phyloP scores from a whole-genome alignment of 2,329 filamentous ascomycete species.

The Colletotrichum aenigma region DNA sequence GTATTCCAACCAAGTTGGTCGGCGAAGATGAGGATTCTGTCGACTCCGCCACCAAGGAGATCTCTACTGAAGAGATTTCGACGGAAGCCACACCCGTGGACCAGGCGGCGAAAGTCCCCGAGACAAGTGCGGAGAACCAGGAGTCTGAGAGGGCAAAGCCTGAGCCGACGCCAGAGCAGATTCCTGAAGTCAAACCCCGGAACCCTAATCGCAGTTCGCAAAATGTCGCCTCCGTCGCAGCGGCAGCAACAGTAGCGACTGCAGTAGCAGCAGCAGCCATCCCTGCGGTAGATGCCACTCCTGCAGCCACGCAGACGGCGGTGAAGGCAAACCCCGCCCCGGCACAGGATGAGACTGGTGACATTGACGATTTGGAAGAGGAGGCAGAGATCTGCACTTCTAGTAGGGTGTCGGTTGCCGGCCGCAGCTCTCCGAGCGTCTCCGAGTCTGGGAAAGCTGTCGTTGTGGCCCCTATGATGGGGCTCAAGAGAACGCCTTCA shows the following conservation, averaged over 20 bases:
- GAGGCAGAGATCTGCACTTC: slow-evolving; percentile 63
- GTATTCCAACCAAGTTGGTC: neutral
- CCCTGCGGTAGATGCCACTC: neutral
- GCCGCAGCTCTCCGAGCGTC: slow-evolving; percentile 52
- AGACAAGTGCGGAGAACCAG: neutral
- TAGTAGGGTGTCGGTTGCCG: slow-evolving; percentile 58
- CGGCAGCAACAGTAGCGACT: neutral
- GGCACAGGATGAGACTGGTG: slow-evolving; percentile 47
- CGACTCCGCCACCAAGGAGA: slow-evolving; percentile 5
- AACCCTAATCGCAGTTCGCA: slow-evolving; percentile 18
- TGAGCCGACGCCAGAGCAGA: neutral
- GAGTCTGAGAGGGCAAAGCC: neutral
- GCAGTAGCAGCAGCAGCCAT: neutral
- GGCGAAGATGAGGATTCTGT: neutral
- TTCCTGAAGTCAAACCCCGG: slow-evolving; percentile 11
- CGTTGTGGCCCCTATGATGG: slow-evolving; percentile 36
- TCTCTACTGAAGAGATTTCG: slow-evolving; percentile 10
- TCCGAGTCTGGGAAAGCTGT: slow-evolving; percentile 50
- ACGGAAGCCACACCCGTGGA: neutral
- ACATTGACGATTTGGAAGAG: slow-evolving; percentile 53
- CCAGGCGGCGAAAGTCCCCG: neutral
- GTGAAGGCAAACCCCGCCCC: neutral
- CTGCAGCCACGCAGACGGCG: neutral
- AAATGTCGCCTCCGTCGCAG: neutral
- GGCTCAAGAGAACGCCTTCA: slow-evolving; percentile 50